Base-by-base conservation (phyloP, 2,329 filamentous ascomycete genomes). In the Pseudocercospora cruenta region DNA sequence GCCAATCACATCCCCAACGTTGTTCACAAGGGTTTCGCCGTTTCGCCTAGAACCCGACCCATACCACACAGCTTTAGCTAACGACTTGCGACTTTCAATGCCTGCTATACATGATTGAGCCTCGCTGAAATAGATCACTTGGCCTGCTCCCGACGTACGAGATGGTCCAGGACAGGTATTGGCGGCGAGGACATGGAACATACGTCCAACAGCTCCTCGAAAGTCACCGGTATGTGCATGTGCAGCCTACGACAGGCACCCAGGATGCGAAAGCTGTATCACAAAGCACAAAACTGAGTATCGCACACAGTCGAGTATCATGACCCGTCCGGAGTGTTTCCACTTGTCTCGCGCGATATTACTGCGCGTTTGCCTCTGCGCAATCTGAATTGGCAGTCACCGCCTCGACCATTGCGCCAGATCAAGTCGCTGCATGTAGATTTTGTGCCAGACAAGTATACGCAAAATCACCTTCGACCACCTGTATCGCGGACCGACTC, bases 331-430 rank as follows among this genome's bases (percentile, higher is more conserved):
- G 90, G 91, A 74, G 87, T 98, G 69, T 98, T 94, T 80, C 89
- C 92, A 66, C 86, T 94, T 60, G 83, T 98, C 51, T 90, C 91
- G 10, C 88, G 92, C 2, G 89, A 94, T 65, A 84, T 99, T 65
- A 84, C 91, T 47, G 85, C 91, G 49, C 90, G 92, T 62, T 85
- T 98, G 0, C 95, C 95, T 36, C 85, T 99, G 43, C 91, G 90
- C 70, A 96, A 98, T 75, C 88, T 99, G 54, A 93, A 98, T 76
- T 99, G 95, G 95, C 96, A 98, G 79, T 97, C 95, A 14, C 92
- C 96, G 67, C 90, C 91, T 28, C 91, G 95, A 0, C 95, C 95
- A 2, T 82, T 98, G 39, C 91, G 95, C 71, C 97, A 95, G 14
- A 99, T 99, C 78, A 91, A 93, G 75, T 94, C 93, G 12, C 87